Conservation (phyloP, 805 yeast genomes). For the Saccharomycopsis vini region DNA sequence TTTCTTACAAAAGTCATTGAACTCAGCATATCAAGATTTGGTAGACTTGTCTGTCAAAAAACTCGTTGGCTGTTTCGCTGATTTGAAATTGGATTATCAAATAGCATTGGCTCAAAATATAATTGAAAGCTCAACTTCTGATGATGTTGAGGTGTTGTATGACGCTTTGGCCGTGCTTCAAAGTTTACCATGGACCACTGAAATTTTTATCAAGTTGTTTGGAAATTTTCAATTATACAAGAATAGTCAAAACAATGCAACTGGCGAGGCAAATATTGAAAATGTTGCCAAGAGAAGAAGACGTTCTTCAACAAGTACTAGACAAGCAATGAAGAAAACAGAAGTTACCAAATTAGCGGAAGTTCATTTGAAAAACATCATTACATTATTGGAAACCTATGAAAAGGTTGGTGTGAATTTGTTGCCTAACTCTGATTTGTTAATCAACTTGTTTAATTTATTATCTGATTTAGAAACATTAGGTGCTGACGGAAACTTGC, state of each 20-base stretch:
- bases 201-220: conserved; percentile 50
- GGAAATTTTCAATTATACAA: conserved; percentile 49
- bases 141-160: conserved; percentile 34
- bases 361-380: conserved; percentile 64
- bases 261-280: conserved; percentile 4
- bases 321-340: conserved; percentile 61
- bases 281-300: conserved; percentile 73
- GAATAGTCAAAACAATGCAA: conserved; percentile 28
- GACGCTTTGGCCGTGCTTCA: conserved; percentile 48
- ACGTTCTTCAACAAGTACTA: conserved; percentile 66
- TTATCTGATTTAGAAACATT: conserved; percentile 72
- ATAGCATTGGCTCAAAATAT: conserved; percentile 49
- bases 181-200: conserved; percentile 44
- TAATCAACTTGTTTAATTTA: conserved; percentile 47
- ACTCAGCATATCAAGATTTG: conserved; percentile 34
- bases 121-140: conserved; percentile 42
- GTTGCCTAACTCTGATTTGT: conserved; percentile 33
- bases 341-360: conserved; percentile 71
- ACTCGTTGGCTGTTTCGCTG: conserved; percentile 44
- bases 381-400: conserved; percentile 70
- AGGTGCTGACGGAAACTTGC: conserved; percentile 85
- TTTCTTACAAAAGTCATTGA: conserved; percentile 49
- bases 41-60: conserved; percentile 43
- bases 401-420: conserved; percentile 37
- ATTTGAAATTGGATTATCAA: conserved; percentile 50